Conservation (phyloP, 208 protist species). For the Wallacemonas collosoma region DNA sequence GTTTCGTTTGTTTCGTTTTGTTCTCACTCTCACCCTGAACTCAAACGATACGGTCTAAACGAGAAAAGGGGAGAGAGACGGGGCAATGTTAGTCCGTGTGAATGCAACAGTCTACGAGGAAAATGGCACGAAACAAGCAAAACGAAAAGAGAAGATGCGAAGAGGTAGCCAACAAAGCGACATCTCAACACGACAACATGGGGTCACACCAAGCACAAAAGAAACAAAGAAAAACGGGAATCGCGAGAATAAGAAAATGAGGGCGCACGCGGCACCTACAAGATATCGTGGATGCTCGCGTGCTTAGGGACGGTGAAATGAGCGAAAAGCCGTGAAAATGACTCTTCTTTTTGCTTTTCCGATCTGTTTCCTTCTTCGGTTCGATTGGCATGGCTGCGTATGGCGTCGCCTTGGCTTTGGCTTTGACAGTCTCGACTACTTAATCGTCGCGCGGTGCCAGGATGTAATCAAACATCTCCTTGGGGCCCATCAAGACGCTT, state of each 20-base stretch:
- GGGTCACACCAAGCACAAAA: too few relatives aligned
- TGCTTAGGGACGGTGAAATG: too few relatives aligned
- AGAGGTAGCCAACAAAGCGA: background rate
- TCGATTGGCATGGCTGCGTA: background rate
- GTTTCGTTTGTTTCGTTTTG: background rate
- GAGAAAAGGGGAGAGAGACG: background rate
- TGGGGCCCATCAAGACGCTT: constrained; percentile 72
- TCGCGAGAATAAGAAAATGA: too few relatives aligned
- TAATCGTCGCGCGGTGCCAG: constrained; percentile 38
- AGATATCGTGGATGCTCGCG: too few relatives aligned
- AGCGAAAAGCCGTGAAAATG: too few relatives aligned
- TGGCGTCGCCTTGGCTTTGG: background rate
- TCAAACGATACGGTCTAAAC: background rate
- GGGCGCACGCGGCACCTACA: too few relatives aligned
- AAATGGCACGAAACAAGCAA: background rate
- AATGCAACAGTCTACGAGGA: background rate
- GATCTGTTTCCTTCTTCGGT: background rate
- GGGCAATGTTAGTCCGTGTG: background rate
- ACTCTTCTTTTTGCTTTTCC: too few relatives aligned
- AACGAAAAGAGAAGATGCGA: background rate
- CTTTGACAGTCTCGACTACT: background rate
- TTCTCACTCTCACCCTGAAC: background rate
- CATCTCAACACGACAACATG: background rate
- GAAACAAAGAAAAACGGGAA: too few relatives aligned
- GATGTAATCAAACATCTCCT: constrained; percentile 84